These are phyloP conservation scores for Coleophoma cylindrospora DNA, from an alignment of 2,329 filamentous ascomycete species.

Conservation along the genomic window DNA sequence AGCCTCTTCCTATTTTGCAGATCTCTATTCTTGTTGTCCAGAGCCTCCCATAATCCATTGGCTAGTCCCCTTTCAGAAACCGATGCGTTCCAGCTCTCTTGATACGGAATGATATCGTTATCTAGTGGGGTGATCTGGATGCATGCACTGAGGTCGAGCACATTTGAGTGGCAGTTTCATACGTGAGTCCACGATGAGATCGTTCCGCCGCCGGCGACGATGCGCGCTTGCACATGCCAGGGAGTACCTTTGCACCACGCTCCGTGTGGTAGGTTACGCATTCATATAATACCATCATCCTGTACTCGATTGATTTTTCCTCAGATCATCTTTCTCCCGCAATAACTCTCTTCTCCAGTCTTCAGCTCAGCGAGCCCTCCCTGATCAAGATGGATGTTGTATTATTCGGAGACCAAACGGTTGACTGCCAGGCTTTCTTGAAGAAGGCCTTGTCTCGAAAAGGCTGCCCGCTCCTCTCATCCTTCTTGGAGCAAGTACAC, in stretches of 20 bases:
- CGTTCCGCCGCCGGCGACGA: neutral
- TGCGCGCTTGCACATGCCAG: neutral
- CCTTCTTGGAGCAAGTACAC: slow-evolving; percentile 52
- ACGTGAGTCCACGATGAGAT: neutral
- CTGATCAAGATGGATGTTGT: slow-evolving; percentile 16
- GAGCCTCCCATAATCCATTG: neutral
- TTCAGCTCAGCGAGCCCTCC: neutral
- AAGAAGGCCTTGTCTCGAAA: slow-evolving; percentile 12
- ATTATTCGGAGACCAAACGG: slow-evolving; percentile 15
- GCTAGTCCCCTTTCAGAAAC: neutral
- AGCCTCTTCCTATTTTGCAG: neutral
- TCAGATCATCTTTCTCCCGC: neutral
- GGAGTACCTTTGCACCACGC: neutral
- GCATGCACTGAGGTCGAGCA: neutral
- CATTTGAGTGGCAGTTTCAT: neutral
- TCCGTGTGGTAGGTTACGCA: neutral
- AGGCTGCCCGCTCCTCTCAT: slow-evolving; percentile 12
- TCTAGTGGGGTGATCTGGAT: neutral
- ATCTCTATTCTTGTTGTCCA: neutral
- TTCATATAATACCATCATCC: neutral
- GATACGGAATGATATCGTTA: neutral
- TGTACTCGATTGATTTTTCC: neutral
- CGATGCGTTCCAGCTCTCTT: neutral
- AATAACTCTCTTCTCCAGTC: neutral
- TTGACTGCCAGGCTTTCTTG: slow-evolving; percentile 13